These are phyloP conservation scores for Castanea crenata DNA, from an alignment of 306 rosid genomes.

Conservation along the genomic window DNA sequence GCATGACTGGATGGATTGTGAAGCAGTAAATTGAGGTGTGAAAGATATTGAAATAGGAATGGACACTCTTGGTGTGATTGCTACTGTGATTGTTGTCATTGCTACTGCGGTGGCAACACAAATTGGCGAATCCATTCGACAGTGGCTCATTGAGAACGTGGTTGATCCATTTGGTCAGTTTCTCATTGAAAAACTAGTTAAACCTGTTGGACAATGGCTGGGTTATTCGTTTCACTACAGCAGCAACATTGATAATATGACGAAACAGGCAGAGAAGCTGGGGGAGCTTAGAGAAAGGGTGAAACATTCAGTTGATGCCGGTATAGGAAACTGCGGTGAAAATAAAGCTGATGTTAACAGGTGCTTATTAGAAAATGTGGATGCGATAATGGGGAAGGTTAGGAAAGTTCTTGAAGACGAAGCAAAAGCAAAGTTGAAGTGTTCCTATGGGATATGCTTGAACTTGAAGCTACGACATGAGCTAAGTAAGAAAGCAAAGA, in stretches of 20 bases:
- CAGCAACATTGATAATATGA: not conserved
- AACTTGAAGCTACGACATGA: constrained; percentile 3
- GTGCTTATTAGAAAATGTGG: not conserved
- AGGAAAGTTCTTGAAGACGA: not conserved
- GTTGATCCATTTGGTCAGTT: not conserved
- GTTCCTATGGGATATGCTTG: not conserved
- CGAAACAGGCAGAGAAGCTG: not conserved
- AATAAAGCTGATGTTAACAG: not conserved
- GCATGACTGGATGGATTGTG: too few relatives aligned
- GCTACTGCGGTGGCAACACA: not conserved
- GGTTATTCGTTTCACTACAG: not conserved
- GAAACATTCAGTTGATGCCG: not conserved
- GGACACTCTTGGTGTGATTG: not conserved
- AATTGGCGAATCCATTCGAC: too few relatives aligned
- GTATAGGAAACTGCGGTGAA: not conserved
- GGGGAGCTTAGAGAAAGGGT: not conserved
- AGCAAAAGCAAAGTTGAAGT: not conserved
- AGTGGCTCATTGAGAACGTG: not conserved
- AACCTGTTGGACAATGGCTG: not conserved
- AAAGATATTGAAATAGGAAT: not conserved
- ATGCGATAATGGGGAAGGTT: not conserved
- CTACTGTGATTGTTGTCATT: too few relatives aligned
- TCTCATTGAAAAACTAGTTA: not conserved
- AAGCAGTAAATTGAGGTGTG: too few relatives aligned
- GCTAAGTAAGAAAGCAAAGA: constrained; percentile 11